Percentiles rank a stretch among this genome's conserved stretches.
phyloP scores from a whole-genome alignment of 176 grass and related monocot genomes.

The Phoenix dactylifera region DNA sequence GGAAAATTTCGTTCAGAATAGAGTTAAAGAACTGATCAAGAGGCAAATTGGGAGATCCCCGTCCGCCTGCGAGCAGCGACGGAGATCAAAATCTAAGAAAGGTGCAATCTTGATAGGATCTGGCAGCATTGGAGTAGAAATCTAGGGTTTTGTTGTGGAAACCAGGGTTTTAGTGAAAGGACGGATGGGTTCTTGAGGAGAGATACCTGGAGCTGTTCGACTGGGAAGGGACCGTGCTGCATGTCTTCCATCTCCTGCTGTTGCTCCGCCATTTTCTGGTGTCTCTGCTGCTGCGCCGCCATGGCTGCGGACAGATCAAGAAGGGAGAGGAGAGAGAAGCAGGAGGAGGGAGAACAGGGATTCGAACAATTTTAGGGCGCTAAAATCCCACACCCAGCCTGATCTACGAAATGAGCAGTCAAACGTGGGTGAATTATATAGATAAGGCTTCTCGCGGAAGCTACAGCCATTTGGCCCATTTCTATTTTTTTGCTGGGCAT shows the following conservation, averaged over 20 bases:
- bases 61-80: neutral
- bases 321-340: too few relatives aligned
- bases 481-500: too few relatives aligned
- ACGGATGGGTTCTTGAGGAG: neutral
- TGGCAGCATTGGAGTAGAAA: neutral
- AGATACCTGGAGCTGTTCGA: constrained; percentile 55
- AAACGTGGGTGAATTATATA: too few relatives aligned
- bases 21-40: neutral
- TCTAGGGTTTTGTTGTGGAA: neutral
- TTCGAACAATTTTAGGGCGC: too few relatives aligned
- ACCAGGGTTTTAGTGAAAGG: constrained; percentile 26
- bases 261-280: neutral
- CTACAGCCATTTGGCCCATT: too few relatives aligned
- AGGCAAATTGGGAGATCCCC: neutral
- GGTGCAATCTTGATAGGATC: constrained; percentile 5
- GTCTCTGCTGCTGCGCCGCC: constrained; percentile 21
- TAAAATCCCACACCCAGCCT: too few relatives aligned
- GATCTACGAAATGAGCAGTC: too few relatives aligned
- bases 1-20: too few relatives aligned
- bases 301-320: neutral
- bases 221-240: constrained; percentile 31
- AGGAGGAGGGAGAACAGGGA: too few relatives aligned
- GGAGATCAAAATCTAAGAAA: constrained; percentile 16
- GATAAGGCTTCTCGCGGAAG: too few relatives aligned
- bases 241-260: constrained; percentile 14